These are phyloP conservation scores for Neocucurbitaria cava DNA, from an alignment of 2,329 filamentous ascomycete species.

Conservation along the genomic window DNA sequence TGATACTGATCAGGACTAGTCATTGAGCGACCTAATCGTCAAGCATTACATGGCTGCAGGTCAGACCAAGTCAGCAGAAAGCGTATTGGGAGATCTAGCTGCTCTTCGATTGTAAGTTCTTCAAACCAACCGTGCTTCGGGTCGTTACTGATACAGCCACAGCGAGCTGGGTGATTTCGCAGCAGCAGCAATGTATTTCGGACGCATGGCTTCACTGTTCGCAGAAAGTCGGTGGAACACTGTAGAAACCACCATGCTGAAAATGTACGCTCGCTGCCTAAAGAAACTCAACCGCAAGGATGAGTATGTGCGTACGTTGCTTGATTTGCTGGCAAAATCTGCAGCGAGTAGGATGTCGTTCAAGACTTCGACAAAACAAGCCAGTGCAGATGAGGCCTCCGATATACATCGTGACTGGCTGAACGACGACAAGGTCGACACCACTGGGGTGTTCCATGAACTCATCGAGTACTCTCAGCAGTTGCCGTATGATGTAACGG, in stretches of 20 bases:
- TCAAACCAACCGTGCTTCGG: neutral
- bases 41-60: conserved; percentile 83
- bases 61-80: conserved; percentile 77
- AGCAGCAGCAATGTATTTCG: conserved; percentile 78
- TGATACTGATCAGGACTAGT: conserved; percentile 65
- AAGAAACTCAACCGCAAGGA: conserved; percentile 76
- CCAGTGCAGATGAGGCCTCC: conserved; percentile 9
- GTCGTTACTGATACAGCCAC: conserved; percentile 9
- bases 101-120: conserved; percentile 71
- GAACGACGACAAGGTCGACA: conserved; percentile 49
- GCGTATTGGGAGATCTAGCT: conserved; percentile 83
- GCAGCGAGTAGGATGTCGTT: conserved; percentile 49
- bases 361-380: conserved; percentile 26
- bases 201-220: conserved; percentile 74
- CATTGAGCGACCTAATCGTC: conserved; percentile 82
- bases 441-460: conserved; percentile 47
- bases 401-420: conserved; percentile 39
- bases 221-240: conserved; percentile 78
- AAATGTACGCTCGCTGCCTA: conserved; percentile 84
- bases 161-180: conserved; percentile 72
- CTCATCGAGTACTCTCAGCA: conserved; percentile 57
- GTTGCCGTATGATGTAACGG: conserved; percentile 67
- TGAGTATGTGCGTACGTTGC: conserved; percentile 77
- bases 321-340: conserved; percentile 76
- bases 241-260: conserved; percentile 81